phyloP scores from a whole-genome alignment of 805 yeast species.

The Candida tibetensis region DNA sequence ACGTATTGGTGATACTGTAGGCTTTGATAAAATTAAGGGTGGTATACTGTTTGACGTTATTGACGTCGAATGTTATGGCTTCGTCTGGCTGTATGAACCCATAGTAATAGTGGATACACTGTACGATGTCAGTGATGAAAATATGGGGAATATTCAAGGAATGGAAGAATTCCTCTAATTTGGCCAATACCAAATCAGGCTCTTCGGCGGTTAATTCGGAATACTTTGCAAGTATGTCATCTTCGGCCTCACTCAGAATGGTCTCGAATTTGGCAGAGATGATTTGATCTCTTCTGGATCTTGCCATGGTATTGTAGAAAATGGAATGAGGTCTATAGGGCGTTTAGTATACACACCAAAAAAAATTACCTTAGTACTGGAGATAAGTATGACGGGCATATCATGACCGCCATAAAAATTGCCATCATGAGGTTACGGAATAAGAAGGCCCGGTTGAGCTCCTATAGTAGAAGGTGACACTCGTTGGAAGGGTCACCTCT shows the following conservation, averaged over 20 bases:
- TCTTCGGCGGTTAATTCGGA: slow-evolving; percentile 19
- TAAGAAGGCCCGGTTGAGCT: too few relatives aligned
- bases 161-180: slow-evolving; percentile 24
- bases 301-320: slow-evolving; percentile 1
- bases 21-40: slow-evolving; percentile 25
- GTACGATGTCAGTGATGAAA: slow-evolving; percentile 30
- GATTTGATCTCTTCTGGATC: not conserved
- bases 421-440: too few relatives aligned
- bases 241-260: slow-evolving; percentile 24
- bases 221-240: slow-evolving; percentile 36
- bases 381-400: too few relatives aligned
- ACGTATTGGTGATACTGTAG: slow-evolving; percentile 25
- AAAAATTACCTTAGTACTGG: too few relatives aligned
- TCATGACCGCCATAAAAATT: not conserved
- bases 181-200: slow-evolving; percentile 27
- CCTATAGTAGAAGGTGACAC: too few relatives aligned
- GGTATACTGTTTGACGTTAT: slow-evolving; percentile 22
- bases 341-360: too few relatives aligned
- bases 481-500: too few relatives aligned
- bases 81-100: slow-evolving; percentile 15
- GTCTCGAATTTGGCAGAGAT: slow-evolving; percentile 12
- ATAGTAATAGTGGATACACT: slow-evolving; percentile 35
- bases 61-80: slow-evolving; percentile 9
- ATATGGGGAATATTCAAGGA: slow-evolving; percentile 28
- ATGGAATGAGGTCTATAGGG: too few relatives aligned